These are phyloP conservation scores for Botrytis cinerea DNA, from an alignment of 2,329 filamentous ascomycete species.

Conservation along the genomic window DNA sequence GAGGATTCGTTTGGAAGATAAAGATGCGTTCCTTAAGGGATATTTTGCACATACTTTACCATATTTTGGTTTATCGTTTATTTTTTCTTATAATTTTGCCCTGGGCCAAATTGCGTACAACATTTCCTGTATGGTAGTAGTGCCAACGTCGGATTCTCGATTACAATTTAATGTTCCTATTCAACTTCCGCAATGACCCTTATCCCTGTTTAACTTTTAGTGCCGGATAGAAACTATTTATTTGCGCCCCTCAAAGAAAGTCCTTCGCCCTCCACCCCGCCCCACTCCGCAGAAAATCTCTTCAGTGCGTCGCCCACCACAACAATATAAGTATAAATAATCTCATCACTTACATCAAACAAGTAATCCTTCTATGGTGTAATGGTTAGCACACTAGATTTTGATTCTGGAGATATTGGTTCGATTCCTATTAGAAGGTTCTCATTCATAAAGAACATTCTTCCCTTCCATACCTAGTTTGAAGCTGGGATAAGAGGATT, in stretches of 20 bases:
- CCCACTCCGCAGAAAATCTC: constrained; percentile 4
- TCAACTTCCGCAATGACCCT: not conserved
- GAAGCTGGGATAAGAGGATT: not conserved
- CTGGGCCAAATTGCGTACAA: not conserved
- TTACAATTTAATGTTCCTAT: not conserved
- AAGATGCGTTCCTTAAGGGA: not conserved
- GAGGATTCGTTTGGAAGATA: not conserved
- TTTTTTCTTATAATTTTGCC: not conserved
- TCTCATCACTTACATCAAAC: not conserved
- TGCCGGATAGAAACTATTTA: not conserved
- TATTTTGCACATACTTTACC: not conserved
- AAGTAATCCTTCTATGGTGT: constrained; percentile 16
- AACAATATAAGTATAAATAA: not conserved
- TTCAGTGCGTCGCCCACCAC: not conserved
- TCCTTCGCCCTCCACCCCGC: not conserved
- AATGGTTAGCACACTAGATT: constrained; percentile 12
- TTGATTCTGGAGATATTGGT: constrained; percentile 9
- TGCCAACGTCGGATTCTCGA: not conserved
- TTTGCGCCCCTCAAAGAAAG: not conserved
- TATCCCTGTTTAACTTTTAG: not conserved
- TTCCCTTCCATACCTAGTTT: constrained; percentile 6
- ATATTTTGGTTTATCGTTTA: not conserved
- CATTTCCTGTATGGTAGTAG: not conserved
- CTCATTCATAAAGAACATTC: not conserved
- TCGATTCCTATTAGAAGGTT: constrained; percentile 18